A percentile compares a stretch with the other conserved stretches of the same genome.
phyloP scores from a whole-genome alignment of 495 filamentous ascomycete genomes.

The Penicillium malachiteum region DNA sequence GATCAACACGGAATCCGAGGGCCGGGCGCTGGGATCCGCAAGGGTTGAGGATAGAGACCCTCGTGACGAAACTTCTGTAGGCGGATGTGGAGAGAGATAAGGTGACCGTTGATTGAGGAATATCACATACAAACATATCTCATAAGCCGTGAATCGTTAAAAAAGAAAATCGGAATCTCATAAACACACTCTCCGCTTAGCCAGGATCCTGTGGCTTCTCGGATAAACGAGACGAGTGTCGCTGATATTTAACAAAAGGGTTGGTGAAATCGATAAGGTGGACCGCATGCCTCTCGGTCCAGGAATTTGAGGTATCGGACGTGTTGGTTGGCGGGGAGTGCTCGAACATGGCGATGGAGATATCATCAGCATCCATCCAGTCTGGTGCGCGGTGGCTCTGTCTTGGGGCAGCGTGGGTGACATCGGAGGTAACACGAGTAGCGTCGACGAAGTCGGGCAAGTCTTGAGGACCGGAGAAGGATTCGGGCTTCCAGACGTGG shows the following conservation, averaged over 20 bases:
- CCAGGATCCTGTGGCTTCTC: conserved; percentile 18
- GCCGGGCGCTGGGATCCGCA: background rate
- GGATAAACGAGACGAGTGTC: conserved; percentile 3
- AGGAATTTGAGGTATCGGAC: conserved; percentile 32
- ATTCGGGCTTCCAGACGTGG: conserved; percentile 42
- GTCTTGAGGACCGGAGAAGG: conserved; percentile 25
- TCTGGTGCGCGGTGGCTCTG: conserved; percentile 20
- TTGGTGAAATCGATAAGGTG: conserved; percentile 32
- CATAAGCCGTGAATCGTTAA: conserved; percentile 23
- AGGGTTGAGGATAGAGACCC: background rate
- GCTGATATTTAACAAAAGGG: conserved; percentile 14
- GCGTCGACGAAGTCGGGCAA: conserved; percentile 49
- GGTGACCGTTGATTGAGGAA: conserved; percentile 3
- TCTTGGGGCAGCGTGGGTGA: conserved; percentile 40
- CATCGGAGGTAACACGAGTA: conserved; percentile 41
- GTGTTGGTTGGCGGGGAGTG: conserved; percentile 22
- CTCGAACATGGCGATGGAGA: conserved; percentile 49
- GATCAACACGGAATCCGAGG: background rate
- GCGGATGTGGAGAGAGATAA: background rate
- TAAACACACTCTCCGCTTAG: conserved; percentile 1
- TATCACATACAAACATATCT: conserved; percentile 16
- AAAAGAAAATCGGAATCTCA: background rate
- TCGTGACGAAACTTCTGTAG: background rate
- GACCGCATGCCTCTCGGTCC: conserved; percentile 30
- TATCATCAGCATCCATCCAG: conserved; percentile 40